Evolutionary conservation across 305 asterid genomes (phyloP).

Genomic region (Fraxinus paxiana): DNA sequence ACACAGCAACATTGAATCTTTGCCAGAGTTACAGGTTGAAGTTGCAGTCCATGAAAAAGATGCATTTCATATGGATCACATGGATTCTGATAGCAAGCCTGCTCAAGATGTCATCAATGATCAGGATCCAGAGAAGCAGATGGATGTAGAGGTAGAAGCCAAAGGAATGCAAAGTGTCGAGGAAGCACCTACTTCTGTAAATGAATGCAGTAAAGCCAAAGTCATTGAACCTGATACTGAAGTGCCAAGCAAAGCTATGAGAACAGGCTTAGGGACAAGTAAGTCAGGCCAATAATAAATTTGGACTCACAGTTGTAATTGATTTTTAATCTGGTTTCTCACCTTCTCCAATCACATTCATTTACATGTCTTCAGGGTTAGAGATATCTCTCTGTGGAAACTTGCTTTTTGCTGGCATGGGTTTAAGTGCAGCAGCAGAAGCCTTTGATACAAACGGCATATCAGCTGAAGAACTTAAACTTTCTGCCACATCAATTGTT

Average conservation of each 20-base stretch:
- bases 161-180: conserved; percentile 15
- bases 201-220: conserved; percentile 29
- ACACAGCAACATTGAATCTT: not conserved
- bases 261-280: conserved; percentile 39
- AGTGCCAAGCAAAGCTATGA: conserved; percentile 25
- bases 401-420: conserved; percentile 71
- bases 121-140: conserved; percentile 33
- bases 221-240: conserved; percentile 35
- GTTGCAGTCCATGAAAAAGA: conserved; percentile 29
- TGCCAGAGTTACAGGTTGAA: conserved; percentile 31
- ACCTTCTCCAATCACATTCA: not conserved
- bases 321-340: not conserved
- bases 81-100: conserved; percentile 32
- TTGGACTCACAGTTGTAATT: not conserved
- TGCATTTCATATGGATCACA: conserved; percentile 5
- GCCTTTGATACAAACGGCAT: conserved; percentile 51
- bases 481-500: conserved; percentile 48
- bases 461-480: conserved; percentile 56
- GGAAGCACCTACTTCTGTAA: conserved; percentile 35
- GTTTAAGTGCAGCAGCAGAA: conserved; percentile 59
- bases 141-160: not conserved
- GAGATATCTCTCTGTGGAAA: conserved; percentile 69
- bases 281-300: conserved; percentile 14
- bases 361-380: conserved; percentile 42
- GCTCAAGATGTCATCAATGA: conserved; percentile 30